phyloP scores from a whole-genome alignment of 257 asterid species.

The Prunella vulgaris region DNA sequence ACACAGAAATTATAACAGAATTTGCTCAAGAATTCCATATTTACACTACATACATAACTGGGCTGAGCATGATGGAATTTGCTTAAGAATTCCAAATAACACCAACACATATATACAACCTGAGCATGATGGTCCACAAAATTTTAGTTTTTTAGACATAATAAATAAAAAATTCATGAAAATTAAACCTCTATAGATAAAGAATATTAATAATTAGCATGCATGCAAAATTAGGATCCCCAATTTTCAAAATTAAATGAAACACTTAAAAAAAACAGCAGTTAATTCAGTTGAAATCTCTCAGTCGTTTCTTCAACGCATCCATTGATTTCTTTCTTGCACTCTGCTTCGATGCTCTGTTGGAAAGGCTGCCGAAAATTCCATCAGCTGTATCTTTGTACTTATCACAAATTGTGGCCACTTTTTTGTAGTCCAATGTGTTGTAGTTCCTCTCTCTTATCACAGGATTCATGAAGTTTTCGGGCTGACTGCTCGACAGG shows the following conservation, averaged over 20 bases:
- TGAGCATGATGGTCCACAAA: no score
- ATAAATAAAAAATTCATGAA: background rate
- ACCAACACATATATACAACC: no score
- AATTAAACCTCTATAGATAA: conserved; percentile 15
- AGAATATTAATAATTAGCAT: conserved; percentile 25
- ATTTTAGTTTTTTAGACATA: no score
- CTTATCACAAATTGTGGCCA: conserved; percentile 79
- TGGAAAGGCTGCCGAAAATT: conserved; percentile 83
- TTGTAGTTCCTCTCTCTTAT: conserved; percentile 73
- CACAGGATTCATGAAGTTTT: conserved; percentile 94
- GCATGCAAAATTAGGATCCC: conserved; percentile 4
- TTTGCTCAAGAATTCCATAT: no score
- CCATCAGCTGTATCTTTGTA: conserved; percentile 81
- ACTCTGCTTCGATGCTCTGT: conserved; percentile 69
- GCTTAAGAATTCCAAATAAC: no score
- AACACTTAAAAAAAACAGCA: conserved; percentile 23
- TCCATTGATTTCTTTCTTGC: conserved; percentile 86
- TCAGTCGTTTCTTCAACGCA: conserved; percentile 61
- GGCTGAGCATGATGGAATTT: no score
- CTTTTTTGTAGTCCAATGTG: conserved; percentile 74
- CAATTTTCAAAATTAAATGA: background rate
- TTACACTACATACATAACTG: no score
- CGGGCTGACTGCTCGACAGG: conserved; percentile 86
- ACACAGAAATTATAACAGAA: no score
- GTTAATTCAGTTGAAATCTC: conserved; percentile 65